A percentile compares a stretch with the other conserved stretches of the same genome.
Conservation (phyloP, 2,329 filamentous ascomycete genomes). For the Falciphora oryzae region DNA sequence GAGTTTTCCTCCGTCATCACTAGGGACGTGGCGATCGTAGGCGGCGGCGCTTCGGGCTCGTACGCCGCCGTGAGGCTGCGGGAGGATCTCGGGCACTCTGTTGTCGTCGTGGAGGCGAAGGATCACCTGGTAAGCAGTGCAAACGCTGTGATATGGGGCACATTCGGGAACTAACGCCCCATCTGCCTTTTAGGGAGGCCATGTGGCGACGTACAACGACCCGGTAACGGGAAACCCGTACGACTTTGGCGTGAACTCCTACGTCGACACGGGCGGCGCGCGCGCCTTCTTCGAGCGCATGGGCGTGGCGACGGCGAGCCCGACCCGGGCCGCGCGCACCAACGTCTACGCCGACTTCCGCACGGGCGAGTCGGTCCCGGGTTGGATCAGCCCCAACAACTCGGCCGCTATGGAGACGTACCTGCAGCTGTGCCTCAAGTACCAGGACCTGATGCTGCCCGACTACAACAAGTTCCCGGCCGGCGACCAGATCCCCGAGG, state of each 20-base stretch:
- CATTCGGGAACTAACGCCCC: too few relatives aligned
- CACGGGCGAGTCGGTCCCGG: conserved; percentile 25
- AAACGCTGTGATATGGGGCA: too few relatives aligned
- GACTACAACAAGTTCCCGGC: conserved; percentile 36
- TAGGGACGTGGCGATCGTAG: conserved; percentile 30
- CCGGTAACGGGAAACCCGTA: conserved; percentile 28
- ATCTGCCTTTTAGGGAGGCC: conserved; percentile 33
- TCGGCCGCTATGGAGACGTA: conserved; percentile 11
- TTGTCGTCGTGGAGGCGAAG: conserved; percentile 31
- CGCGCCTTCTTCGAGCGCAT: conserved; percentile 39
- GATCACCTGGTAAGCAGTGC: conserved; percentile 23
- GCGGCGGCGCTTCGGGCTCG: conserved; percentile 31
- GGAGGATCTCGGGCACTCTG: conserved; percentile 27
- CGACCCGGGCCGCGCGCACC: conserved; percentile 21
- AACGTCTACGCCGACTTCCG: conserved; percentile 30
- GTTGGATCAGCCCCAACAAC: conserved; percentile 20
- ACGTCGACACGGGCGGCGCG: conserved; percentile 32
- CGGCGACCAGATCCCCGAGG: conserved; percentile 35
- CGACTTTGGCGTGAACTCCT: conserved; percentile 33
- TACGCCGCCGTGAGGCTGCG: conserved; percentile 31
- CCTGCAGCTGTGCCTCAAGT: conserved; percentile 23
- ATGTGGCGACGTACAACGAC: conserved; percentile 41
- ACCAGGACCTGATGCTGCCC: conserved; percentile 27
- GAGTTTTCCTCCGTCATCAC: conserved; percentile 14
- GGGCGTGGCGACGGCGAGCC: conserved; percentile 25